Percentiles rank a stretch among this genome's conserved stretches.
phyloP scores from a whole-genome alignment of 148 eudicot genomes.

The Polygonum maritimum region DNA sequence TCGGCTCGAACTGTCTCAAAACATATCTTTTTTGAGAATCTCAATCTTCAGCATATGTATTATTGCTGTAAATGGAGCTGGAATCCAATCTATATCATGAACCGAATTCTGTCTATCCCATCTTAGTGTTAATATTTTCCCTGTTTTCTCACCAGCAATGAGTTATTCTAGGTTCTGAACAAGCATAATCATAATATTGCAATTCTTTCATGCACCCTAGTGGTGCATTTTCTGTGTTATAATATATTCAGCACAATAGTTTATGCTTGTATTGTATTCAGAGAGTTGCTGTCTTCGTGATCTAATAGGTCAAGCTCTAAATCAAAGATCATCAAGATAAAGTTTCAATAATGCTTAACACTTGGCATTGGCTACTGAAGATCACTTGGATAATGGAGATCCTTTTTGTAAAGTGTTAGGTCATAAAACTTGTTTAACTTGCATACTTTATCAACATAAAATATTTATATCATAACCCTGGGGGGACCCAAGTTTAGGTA shows the following conservation, averaged over 20 bases:
- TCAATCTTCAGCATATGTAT: not conserved
- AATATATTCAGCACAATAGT: not conserved
- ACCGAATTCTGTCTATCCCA: not conserved
- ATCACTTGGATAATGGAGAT: not conserved
- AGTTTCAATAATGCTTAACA: not conserved
- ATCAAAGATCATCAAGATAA: not conserved
- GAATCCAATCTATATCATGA: not conserved
- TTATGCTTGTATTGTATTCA: not conserved
- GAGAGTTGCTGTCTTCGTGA: not conserved
- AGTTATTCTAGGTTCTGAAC: not conserved
- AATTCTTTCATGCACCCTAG: not conserved
- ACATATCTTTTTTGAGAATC: not conserved
- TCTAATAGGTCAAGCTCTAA: not conserved
- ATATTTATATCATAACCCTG: not conserved
- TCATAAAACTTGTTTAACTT: conserved; percentile 3
- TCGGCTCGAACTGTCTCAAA: not conserved
- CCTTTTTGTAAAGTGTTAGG: not conserved
- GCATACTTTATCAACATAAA: conserved; percentile 1
- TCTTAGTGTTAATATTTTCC: not conserved
- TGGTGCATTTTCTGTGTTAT: not conserved
- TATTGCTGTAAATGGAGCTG: not conserved
- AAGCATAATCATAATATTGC: not conserved
- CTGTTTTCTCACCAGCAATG: not conserved
- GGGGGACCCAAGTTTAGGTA: not conserved
- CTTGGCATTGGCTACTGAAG: not conserved